Evolutionary conservation across 2,329 filamentous ascomycete genomes (phyloP), one percentile per base, ranked within the genome.

Genomic region (Xylaria sp.): DNA sequence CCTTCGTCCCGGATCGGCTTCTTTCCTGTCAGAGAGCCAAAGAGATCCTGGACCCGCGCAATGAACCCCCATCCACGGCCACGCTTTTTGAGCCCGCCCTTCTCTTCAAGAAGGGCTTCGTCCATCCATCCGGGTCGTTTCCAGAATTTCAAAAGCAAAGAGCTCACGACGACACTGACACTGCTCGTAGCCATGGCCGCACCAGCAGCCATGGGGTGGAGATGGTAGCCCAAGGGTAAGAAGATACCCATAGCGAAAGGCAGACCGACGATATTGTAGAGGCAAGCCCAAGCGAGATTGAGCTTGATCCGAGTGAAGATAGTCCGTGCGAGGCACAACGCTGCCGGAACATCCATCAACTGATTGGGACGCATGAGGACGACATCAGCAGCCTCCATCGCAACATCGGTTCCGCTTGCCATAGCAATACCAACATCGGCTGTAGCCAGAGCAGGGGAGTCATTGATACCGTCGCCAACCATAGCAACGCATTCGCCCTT

Each of bases 401-500:
- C 94, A 1, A 99, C 93, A 72, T 97, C 94, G 0, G 94, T 97
- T 59, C 94, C 94, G 6, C 88, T 92, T 4, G 91, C 84, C 75
- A 99, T 91, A 59, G 92, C 92, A 66, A 99, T 96, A 64, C 94
- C 94, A 34, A 97, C 86, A 67, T 96, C 87, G 9, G 94, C 92
- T 0, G 92, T 96, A 0, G 92, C 94, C 9, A 99, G 84, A 0
- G 94, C 94, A 0, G 94, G 94, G 0, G 92, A 96, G 77, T 99
- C 94, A 75, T 99, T 99, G 82, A 99, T 97, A 48, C 94, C 94
- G 73, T 99, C 94, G 55, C 94, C 92, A 11, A 97, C 92, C 94
- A 99, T 99, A 66, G 91, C 94, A 30, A 97, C 91, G 54, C 89
- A 80, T 68, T 92, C 84, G 62, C 91, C 91, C 54, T 80, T 75